Evolutionary conservation across 2,329 filamentous ascomycete species (phyloP).

Genomic region (Bipolaris cookei): DNA sequence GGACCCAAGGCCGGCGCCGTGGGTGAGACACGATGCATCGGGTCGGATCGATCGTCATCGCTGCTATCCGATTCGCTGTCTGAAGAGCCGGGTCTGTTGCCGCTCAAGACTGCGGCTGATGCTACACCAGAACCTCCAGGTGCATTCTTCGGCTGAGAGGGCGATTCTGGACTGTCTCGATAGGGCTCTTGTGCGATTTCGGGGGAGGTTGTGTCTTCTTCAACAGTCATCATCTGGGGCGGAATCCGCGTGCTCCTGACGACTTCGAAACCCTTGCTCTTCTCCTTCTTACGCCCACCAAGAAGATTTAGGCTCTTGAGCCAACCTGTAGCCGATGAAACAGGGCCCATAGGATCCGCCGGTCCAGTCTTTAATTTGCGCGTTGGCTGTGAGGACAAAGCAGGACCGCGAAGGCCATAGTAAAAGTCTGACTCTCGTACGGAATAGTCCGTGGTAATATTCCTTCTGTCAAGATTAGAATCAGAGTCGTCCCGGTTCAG

Average conservation of each 20-base stretch:
- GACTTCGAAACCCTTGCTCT: slow-evolving; percentile 95
- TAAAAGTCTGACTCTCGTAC: slow-evolving; percentile 97
- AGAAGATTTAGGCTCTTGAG: slow-evolving; percentile 71
- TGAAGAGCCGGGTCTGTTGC: slow-evolving; percentile 53
- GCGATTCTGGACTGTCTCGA: slow-evolving; percentile 56
- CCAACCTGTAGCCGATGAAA: slow-evolving; percentile 89
- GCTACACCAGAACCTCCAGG: slow-evolving; percentile 21
- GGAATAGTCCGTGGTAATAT: slow-evolving; percentile 79
- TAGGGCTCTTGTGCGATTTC: slow-evolving; percentile 55
- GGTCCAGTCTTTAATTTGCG: slow-evolving; percentile 91
- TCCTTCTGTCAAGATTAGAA: slow-evolving; percentile 60
- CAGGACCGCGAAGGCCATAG: slow-evolving; percentile 88
- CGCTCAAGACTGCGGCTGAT: slow-evolving; percentile 23
- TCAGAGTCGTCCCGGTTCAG: slow-evolving; percentile 58
- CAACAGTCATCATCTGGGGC: slow-evolving; percentile 68
- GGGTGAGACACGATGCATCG: slow-evolving; percentile 55
- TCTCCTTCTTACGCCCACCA: slow-evolving; percentile 87
- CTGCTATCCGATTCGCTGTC: slow-evolving; percentile 43
- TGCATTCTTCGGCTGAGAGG: slow-evolving; percentile 7
- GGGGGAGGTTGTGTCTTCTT: slow-evolving; percentile 64
- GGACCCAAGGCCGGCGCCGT: slow-evolving; percentile 65
- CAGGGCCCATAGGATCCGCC: slow-evolving; percentile 89
- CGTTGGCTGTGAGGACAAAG: slow-evolving; percentile 79
- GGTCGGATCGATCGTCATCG: slow-evolving; percentile 49
- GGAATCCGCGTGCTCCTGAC: slow-evolving; percentile 89